Evolutionary conservation across 306 rosid genomes (phyloP), one percentile per base, ranked within the genome.

Genomic region (Prinsepia uniflora): DNA sequence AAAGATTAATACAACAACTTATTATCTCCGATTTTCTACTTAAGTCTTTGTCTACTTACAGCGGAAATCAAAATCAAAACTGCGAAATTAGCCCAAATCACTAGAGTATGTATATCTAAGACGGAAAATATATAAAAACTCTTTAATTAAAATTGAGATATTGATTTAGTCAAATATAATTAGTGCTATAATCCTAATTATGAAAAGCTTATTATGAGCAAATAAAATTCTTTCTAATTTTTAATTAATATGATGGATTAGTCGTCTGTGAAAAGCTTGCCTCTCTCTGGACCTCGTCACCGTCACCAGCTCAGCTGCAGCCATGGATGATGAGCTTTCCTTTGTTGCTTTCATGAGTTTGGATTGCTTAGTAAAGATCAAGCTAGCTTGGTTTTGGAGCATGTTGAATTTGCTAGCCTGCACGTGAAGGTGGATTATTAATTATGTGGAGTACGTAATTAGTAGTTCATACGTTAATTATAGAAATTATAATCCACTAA

Each of bases 161-260:
- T 46, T 54, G n/a, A 20, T 20, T 65, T 62, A 13, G 69, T 62
- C 67, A 53, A 64, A 40, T 61, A 40, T 61, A 72, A 46, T 72
- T 59, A 48, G 72, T 71, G 67, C n/a, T 50, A 42, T 48, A 2
- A 7, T 36, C 22, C 40, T 63, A 64, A 53, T n/a, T n/a, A n/a
- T 15, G 57, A 42, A 2, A 60, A 55, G 48, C 59, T 36, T 43
- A 22, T 18, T 41, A 30, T 34, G 52, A 62, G 44, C 63, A 63
- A 57, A 67, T 43, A 18, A 74, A 59, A 74, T 57, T 74, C 50
- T 76, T 34, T 30, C 36, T 30, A 30, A 30, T 30, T 30, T 30
- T 30, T 30, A 44, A 30, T 9, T 45, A 2, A 4, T 8, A 0
- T 9, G 5, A 12, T 36, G 40, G 36, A 64, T 19, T 77, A 63